Conservation (phyloP, 345 rosid species). For the Lepidium aucheri region DNA sequence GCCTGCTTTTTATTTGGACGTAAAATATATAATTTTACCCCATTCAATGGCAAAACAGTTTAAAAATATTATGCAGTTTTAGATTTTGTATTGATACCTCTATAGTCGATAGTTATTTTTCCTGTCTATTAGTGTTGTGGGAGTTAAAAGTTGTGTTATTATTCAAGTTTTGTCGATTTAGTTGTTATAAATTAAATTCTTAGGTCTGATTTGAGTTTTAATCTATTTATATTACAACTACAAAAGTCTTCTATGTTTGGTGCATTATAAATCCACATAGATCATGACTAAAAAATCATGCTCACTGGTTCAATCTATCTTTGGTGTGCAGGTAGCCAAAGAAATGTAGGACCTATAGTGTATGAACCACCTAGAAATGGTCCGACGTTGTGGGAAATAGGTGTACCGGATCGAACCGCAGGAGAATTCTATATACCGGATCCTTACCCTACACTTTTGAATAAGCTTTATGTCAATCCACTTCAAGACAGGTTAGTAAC, state of each 20-base stretch:
- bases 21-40: too few relatives aligned
- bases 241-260: not conserved
- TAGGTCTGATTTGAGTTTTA: not conserved
- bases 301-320: not conserved
- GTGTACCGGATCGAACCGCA: slow-evolving; percentile 67
- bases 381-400: slow-evolving; percentile 84
- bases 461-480: slow-evolving; percentile 31
- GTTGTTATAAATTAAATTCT: too few relatives aligned
- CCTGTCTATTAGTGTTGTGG: too few relatives aligned
- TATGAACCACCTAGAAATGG: slow-evolving; percentile 74
- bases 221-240: not conserved
- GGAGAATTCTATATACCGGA: slow-evolving; percentile 72
- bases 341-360: slow-evolving; percentile 37
- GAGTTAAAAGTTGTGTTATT: too few relatives aligned
- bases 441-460: slow-evolving; percentile 49
- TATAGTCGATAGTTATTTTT: too few relatives aligned
- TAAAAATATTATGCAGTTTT: too few relatives aligned
- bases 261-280: not conserved
- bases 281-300: not conserved
- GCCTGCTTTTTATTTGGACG: too few relatives aligned
- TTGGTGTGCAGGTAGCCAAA: slow-evolving; percentile 34
- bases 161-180: too few relatives aligned
- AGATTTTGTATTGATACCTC: too few relatives aligned
- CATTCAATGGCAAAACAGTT: too few relatives aligned
- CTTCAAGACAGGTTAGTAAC: slow-evolving; percentile 36